A percentile compares a stretch with the other conserved stretches of the same genome.
phyloP scores from a whole-genome alignment of 2,329 filamentous ascomycete species.

The Tolypocladium pustulatum region DNA sequence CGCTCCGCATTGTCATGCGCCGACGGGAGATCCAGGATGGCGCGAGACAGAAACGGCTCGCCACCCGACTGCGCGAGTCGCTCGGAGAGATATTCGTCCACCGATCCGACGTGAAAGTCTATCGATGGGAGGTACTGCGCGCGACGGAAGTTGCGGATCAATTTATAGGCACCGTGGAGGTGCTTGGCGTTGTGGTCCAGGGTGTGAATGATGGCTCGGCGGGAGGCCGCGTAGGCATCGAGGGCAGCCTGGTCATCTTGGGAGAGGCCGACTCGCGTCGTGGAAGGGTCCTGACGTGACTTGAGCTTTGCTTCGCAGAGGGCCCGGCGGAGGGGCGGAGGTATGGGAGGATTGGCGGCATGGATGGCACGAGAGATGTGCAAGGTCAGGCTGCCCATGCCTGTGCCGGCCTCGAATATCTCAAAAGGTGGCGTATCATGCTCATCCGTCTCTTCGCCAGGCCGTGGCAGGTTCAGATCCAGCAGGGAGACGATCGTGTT shows the following conservation, averaged over 20 bases:
- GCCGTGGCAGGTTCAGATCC: constrained; percentile 53
- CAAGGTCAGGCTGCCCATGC: constrained; percentile 70
- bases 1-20: constrained; percentile 37
- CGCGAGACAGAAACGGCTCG: constrained; percentile 58
- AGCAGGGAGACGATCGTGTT: constrained; percentile 65
- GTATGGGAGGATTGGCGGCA: constrained; percentile 50
- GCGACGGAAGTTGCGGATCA: constrained; percentile 56
- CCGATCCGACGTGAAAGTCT: constrained; percentile 62
- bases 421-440: constrained; percentile 44
- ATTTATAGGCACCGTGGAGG: constrained; percentile 51
- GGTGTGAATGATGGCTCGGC: constrained; percentile 64
- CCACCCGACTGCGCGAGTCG: constrained; percentile 32
- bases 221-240: constrained; percentile 34
- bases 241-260: constrained; percentile 22
- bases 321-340: constrained; percentile 28
- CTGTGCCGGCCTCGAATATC: constrained; percentile 76
- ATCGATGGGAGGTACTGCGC: constrained; percentile 61
- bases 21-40: constrained; percentile 63
- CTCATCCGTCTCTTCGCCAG: constrained; percentile 19
- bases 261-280: constrained; percentile 15
- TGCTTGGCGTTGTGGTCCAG: constrained; percentile 55
- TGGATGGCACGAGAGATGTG: constrained; percentile 68
- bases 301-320: constrained; percentile 15
- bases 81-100: constrained; percentile 50
- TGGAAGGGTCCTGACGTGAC: constrained; percentile 4